These are phyloP conservation scores for Sclerotinia glacialis DNA, from an alignment of 2,329 filamentous ascomycete species.

Conservation along the genomic window DNA sequence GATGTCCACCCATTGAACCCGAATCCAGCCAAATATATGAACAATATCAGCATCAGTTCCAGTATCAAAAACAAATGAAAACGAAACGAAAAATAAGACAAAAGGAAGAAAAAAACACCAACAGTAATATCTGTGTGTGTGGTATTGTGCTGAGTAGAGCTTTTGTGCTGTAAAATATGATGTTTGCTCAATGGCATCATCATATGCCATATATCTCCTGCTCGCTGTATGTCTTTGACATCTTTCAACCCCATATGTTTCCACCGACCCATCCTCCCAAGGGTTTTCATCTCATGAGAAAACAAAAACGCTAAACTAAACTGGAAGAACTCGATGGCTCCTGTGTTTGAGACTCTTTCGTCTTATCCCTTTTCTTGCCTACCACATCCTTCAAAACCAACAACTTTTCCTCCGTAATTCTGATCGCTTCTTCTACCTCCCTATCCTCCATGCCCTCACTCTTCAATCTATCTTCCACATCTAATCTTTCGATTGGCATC, in stretches of 20 bases:
- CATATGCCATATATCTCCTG: neutral
- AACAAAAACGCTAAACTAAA: neutral
- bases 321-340: neutral
- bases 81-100: neutral
- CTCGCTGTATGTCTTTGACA: neutral
- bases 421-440: constrained; percentile 41
- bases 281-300: too few relatives aligned
- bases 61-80: neutral
- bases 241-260: neutral
- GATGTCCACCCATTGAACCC: neutral
- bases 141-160: constrained; percentile 1
- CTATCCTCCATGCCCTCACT: constrained; percentile 31
- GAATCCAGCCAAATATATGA: constrained; percentile 4
- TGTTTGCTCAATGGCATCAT: neutral
- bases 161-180: constrained; percentile 15
- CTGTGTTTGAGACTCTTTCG: neutral
- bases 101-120: neutral
- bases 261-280: neutral
- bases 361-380: constrained; percentile 40
- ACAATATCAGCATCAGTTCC: too few relatives aligned
- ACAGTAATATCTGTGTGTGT: constrained; percentile 4
- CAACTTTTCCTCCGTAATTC: constrained; percentile 80
- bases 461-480: constrained; percentile 31
- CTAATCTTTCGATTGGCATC: constrained; percentile 35
- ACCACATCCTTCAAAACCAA: constrained; percentile 72